Evolutionary conservation across 2,329 filamentous ascomycete species (phyloP).

Genomic region (Helotiales sp.): DNA sequence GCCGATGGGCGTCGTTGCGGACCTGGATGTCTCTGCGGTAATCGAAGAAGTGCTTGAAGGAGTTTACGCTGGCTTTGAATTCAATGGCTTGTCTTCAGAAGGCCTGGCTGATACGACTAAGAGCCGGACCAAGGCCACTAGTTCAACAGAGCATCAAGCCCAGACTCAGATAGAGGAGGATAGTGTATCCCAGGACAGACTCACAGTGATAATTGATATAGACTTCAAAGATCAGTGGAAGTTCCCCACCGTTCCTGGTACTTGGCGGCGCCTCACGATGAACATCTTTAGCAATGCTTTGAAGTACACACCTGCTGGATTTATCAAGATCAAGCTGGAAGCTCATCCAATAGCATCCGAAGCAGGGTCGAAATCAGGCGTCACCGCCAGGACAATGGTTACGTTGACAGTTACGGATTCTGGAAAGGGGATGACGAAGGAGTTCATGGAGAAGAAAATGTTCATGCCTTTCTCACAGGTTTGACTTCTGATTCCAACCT

Average conservation of each 20-base stretch:
- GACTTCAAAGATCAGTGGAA: conserved; percentile 44
- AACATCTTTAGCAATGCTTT: conserved; percentile 66
- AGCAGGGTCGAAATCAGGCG: background rate
- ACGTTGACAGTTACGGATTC: conserved; percentile 61
- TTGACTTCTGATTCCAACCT: conserved; percentile 49
- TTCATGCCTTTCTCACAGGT: conserved; percentile 62
- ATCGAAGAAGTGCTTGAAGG: conserved; percentile 46
- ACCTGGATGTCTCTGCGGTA: conserved; percentile 43
- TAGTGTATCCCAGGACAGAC: conserved; percentile 12
- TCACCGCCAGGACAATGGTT: conserved; percentile 30
- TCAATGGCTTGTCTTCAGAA: conserved; percentile 36
- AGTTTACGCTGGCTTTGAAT: conserved; percentile 45
- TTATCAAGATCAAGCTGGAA: conserved; percentile 51
- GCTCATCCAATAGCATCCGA: conserved; percentile 35
- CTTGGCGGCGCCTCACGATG: conserved; percentile 54
- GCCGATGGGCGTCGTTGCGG: conserved; percentile 33
- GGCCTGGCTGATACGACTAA: conserved; percentile 35
- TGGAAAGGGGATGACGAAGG: conserved; percentile 66
- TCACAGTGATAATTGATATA: conserved; percentile 53
- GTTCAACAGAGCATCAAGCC: background rate
- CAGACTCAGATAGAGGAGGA: background rate
- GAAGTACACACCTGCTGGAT: conserved; percentile 62
- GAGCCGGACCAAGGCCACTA: conserved; percentile 14
- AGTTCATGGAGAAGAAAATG: conserved; percentile 62
- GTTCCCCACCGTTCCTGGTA: conserved; percentile 37